Evolutionary conservation across 2,329 filamentous ascomycete genomes (phyloP).

Genomic region (Aspergillus ustus): DNA sequence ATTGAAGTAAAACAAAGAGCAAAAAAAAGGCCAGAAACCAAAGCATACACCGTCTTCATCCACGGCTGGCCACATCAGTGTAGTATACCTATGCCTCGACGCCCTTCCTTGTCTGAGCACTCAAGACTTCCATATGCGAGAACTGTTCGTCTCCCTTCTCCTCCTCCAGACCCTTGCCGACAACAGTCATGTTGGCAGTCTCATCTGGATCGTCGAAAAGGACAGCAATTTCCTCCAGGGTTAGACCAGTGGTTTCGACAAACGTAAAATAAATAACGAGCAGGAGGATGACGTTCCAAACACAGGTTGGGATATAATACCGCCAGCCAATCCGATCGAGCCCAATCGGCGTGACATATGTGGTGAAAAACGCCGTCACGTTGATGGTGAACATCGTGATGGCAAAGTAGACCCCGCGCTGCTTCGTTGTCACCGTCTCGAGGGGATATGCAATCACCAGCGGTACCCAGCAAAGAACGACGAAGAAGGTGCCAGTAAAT

Average conservation of each 20-base stretch:
- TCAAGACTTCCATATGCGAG: too few relatives aligned
- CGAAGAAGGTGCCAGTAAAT: not conserved
- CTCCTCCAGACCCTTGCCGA: too few relatives aligned
- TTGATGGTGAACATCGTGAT: not conserved
- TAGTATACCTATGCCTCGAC: too few relatives aligned
- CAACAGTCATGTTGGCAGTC: not conserved
- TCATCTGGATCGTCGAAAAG: not conserved
- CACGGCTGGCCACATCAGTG: too few relatives aligned
- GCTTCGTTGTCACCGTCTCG: constrained; percentile 2
- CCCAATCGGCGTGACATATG: not conserved
- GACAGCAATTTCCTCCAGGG: not conserved
- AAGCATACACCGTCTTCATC: too few relatives aligned
- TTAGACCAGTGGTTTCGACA: not conserved
- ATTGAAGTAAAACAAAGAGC: too few relatives aligned
- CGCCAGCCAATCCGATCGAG: not conserved
- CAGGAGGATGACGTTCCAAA: not conserved
- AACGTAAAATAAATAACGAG: not conserved
- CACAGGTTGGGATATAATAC: not conserved
- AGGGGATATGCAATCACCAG: constrained; percentile 1
- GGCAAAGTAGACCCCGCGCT: not conserved
- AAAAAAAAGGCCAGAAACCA: too few relatives aligned
- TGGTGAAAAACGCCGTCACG: not conserved
- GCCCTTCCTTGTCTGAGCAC: too few relatives aligned
- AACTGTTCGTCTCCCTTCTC: too few relatives aligned
- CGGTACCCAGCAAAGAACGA: not conserved